phyloP scores from a whole-genome alignment of 169 alveolate genomes.

The Eimeria mitis region DNA sequence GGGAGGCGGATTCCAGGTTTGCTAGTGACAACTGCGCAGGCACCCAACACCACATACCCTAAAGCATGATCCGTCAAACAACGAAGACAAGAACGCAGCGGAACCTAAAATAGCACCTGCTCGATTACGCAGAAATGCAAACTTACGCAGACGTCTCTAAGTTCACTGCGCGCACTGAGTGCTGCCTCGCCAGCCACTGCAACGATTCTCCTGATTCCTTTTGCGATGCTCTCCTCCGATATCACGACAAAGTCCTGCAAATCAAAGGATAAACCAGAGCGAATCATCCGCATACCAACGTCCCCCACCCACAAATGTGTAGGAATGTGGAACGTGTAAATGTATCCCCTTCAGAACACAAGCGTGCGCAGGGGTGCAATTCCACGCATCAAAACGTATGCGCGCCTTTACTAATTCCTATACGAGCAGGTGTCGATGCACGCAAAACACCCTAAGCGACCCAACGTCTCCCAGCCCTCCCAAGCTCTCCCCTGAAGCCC shows the following conservation, averaged over 20 bases:
- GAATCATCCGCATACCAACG: background rate
- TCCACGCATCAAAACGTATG: background rate
- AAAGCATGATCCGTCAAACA: background rate
- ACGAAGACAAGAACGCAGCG: background rate
- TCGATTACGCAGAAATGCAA: background rate
- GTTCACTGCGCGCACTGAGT: slow-evolving; percentile 84
- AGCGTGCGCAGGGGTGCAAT: background rate
- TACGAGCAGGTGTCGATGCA: background rate
- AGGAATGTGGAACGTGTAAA: background rate
- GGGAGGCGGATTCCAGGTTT: slow-evolving; percentile 61
- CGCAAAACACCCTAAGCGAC: background rate
- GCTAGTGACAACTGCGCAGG: slow-evolving; percentile 50
- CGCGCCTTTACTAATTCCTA: background rate
- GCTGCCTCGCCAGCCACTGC: slow-evolving; percentile 92
- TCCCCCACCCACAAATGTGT: background rate
- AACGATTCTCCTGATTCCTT: slow-evolving; percentile 93
- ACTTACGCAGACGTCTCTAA: slow-evolving; percentile 83
- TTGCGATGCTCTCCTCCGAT: slow-evolving; percentile 95
- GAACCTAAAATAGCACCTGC: background rate
- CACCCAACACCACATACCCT: background rate
- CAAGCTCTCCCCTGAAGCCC: background rate
- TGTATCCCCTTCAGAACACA: background rate
- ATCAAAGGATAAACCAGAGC: background rate
- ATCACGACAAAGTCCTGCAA: slow-evolving; percentile 87
- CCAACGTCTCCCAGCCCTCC: background rate